Base-by-base conservation (phyloP, 768 basidiomycete species). In the Mycena crocata region DNA sequence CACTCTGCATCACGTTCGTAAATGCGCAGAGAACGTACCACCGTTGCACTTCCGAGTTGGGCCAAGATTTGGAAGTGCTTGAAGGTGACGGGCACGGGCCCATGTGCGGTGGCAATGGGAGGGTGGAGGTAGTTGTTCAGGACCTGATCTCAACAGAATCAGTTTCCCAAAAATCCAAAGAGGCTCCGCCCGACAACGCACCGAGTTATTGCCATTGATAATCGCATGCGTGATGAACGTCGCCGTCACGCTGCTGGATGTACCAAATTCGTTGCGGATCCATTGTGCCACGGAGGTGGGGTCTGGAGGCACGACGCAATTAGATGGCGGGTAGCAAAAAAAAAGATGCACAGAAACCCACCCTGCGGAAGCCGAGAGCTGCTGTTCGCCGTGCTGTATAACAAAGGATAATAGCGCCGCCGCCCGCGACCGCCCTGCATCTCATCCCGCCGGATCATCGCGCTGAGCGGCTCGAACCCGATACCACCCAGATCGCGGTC, bases 31-130 rank as follows among this genome's bases (percentile, higher is more conserved):
- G 55, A 56, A n/a, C 57, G 39, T 76, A 90, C 72, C 72, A 90
- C 90, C 12, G 89, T 87, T 31, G 83, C 78, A 64, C 83, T 83
- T 23, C 91, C 91, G 21, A 94, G 78, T 46, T 84, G 86, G 5
- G 92, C 92, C 50, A 94, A 82, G n/a, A 90, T 73, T 73, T 88
- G 86, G 79, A 94, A 94, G 72, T 93, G 92, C 72, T 91, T 89
- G 55, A 94, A 78, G 7, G 92, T 93, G 34, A 93, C 73, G 24
- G 92, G 93, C 30, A 93, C 90, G 71, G 67, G 30, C 73, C 59
- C 26, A 68, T 44, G 40, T 73, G 71, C 51, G 67, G 72, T n/a
- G 75, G 67, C 7, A 21, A 15, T 32, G 17, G 2, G 37, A 44
- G n/a, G n/a, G n/a, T 19, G 19, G 42, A 69, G 44, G 49, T 59